Evolutionary conservation across 208 protist genomes (phyloP).

Genomic region (Porcisia hertigi): DNA sequence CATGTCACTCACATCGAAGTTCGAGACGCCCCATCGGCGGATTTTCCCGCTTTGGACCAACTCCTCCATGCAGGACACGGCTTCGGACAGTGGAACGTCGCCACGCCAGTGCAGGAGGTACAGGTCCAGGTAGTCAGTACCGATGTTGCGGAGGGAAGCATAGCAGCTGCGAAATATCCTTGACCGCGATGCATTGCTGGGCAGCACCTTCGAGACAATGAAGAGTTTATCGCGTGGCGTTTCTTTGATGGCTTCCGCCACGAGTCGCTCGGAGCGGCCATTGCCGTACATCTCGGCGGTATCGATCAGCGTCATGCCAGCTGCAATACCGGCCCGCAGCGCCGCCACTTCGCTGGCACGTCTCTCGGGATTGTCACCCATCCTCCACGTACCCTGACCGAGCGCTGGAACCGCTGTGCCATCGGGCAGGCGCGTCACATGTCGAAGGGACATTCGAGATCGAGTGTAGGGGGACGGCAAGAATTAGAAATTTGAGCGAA

Average conservation of each 20-base stretch:
- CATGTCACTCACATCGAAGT: conserved; percentile 77
- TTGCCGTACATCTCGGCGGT: conserved; percentile 63
- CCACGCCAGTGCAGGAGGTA: conserved; percentile 92
- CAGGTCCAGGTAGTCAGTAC: conserved; percentile 83
- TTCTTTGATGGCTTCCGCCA: conserved; percentile 40
- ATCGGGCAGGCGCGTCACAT: conserved; percentile 30
- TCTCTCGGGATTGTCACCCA: conserved; percentile 35
- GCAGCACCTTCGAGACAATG: conserved; percentile 92
- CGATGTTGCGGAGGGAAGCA: conserved; percentile 61
- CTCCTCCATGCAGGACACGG: conserved; percentile 79
- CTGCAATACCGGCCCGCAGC: conserved; percentile 32
- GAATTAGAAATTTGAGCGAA: not conserved
- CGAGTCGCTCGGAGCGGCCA: conserved; percentile 42
- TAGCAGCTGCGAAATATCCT: conserved; percentile 72
- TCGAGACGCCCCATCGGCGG: conserved; percentile 82
- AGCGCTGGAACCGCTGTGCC: conserved; percentile 36
- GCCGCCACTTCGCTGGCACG: conserved; percentile 29
- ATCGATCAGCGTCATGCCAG: conserved; percentile 52
- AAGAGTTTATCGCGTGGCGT: conserved; percentile 81
- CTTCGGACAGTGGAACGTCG: conserved; percentile 48
- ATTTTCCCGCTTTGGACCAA: conserved; percentile 76
- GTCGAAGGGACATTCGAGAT: conserved; percentile 4
- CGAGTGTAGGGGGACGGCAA: not conserved
- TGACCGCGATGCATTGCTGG: conserved; percentile 75
- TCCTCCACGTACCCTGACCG: conserved; percentile 45